Evolutionary conservation across 768 basidiomycete species (phyloP).

Genomic region (Tricholoma saponaceum): DNA sequence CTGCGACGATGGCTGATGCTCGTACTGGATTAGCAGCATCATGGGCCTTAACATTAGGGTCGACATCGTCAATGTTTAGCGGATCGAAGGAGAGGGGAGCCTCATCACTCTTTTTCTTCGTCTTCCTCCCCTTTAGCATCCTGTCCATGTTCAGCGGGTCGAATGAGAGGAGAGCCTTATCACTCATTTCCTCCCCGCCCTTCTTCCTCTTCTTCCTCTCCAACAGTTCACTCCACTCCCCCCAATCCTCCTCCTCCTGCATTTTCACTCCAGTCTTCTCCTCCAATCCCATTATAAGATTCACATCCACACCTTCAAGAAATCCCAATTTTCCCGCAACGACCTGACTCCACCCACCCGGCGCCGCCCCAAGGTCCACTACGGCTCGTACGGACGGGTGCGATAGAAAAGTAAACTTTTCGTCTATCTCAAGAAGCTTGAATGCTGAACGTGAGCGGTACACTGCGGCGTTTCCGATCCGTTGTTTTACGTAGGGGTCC

Average conservation of each 20-base stretch:
- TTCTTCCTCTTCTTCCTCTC: constrained; percentile 4
- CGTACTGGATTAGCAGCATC: constrained; percentile 15
- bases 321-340: constrained; percentile 58
- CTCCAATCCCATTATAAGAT: neutral
- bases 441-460: constrained; percentile 89
- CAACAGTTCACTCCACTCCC: neutral
- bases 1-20: constrained; percentile 53
- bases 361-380: constrained; percentile 88
- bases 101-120: neutral
- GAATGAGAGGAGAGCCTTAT: constrained; percentile 10
- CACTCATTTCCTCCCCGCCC: neutral
- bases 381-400: constrained; percentile 54
- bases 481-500: constrained; percentile 66
- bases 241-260: constrained; percentile 1
- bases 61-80: constrained; percentile 35
- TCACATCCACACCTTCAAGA: neutral
- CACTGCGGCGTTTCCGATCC: constrained; percentile 25
- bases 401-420: constrained; percentile 48
- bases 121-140: neutral
- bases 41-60: constrained; percentile 18
- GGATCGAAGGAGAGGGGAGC: constrained; percentile 28
- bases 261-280: neutral
- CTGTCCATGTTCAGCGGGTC: constrained; percentile 44
- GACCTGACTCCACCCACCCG: constrained; percentile 94
- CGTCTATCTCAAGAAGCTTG: constrained; percentile 82